Conservation (phyloP, 352 stramenopile species). For the Phytophthora pinifolia region DNA sequence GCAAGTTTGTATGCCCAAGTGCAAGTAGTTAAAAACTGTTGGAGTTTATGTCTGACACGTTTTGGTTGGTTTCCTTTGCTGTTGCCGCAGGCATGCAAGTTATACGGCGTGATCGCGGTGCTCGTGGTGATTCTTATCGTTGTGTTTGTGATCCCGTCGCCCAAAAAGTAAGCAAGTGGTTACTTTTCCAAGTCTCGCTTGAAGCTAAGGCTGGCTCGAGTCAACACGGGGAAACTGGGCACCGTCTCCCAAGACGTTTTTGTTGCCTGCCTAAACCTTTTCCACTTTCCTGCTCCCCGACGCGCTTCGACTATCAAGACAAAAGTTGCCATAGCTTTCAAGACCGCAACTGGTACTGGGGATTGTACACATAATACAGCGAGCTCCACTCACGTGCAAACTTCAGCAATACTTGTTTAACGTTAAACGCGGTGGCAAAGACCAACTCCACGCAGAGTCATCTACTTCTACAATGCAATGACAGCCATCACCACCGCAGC, state of each 20-base stretch:
- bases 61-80: slow-evolving; percentile 9
- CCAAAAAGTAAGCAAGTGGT: slow-evolving; percentile 21
- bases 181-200: slow-evolving; percentile 6
- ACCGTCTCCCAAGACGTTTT: slow-evolving; percentile 16
- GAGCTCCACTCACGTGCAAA: slow-evolving; percentile 1
- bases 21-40: background rate
- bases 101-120: slow-evolving; percentile 71
- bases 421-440: slow-evolving; percentile 20
- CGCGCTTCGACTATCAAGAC: background rate
- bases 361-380: slow-evolving; percentile 30
- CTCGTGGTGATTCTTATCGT: slow-evolving; percentile 66
- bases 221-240: background rate
- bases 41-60: slow-evolving; percentile 5
- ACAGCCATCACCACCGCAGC: slow-evolving; percentile 13
- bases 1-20: slow-evolving; percentile 24
- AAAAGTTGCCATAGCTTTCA: background rate
- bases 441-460: slow-evolving; percentile 11
- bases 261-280: slow-evolving; percentile 8
- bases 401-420: slow-evolving; percentile 24
- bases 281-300: slow-evolving; percentile 5
- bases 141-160: slow-evolving; percentile 49
- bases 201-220: slow-evolving; percentile 1
- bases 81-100: slow-evolving; percentile 50
- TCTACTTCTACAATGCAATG: slow-evolving; percentile 22
- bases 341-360: slow-evolving; percentile 1